These are phyloP conservation scores for Calophaca sinica DNA, from an alignment of 306 rosid species.

Conservation along the genomic window DNA sequence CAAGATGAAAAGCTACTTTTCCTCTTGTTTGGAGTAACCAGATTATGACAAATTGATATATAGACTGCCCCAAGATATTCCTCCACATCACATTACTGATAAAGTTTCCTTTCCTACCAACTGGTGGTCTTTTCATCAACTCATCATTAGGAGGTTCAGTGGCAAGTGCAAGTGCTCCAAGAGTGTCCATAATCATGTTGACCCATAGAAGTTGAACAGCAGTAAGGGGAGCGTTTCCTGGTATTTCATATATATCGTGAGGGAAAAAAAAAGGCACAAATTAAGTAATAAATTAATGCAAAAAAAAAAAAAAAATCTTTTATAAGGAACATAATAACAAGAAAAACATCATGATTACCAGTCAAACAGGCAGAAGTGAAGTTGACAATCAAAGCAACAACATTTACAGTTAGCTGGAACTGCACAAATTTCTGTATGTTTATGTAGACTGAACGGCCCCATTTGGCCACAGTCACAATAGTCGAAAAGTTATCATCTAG, in stretches of 20 bases:
- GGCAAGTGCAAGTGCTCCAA: slow-evolving; percentile 98
- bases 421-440: slow-evolving; percentile 98
- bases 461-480: slow-evolving; percentile 91
- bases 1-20: slow-evolving; percentile 70
- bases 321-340: slow-evolving; percentile 34
- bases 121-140: slow-evolving; percentile 90
- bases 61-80: slow-evolving; percentile 88
- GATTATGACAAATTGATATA: slow-evolving; percentile 81
- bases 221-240: slow-evolving; percentile 96
- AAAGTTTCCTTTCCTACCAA: slow-evolving; percentile 97
- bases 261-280: not conserved
- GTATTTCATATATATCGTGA: slow-evolving; percentile 37
- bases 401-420: slow-evolving; percentile 94
- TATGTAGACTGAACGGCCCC: slow-evolving; percentile 99
- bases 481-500: slow-evolving; percentile 96
- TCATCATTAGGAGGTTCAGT: slow-evolving; percentile 92
- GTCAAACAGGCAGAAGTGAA: slow-evolving; percentile 96
- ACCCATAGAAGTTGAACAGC: slow-evolving; percentile 99
- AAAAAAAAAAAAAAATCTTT: slow-evolving; percentile 37
- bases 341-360: slow-evolving; percentile 56
- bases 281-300: not conserved
- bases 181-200: slow-evolving; percentile 99
- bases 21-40: slow-evolving; percentile 96
- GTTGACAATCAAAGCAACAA: slow-evolving; percentile 95
- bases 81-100: slow-evolving; percentile 99